Conservation (phyloP, 345 rosid genomes). For the Gossypium mustelinum region DNA sequence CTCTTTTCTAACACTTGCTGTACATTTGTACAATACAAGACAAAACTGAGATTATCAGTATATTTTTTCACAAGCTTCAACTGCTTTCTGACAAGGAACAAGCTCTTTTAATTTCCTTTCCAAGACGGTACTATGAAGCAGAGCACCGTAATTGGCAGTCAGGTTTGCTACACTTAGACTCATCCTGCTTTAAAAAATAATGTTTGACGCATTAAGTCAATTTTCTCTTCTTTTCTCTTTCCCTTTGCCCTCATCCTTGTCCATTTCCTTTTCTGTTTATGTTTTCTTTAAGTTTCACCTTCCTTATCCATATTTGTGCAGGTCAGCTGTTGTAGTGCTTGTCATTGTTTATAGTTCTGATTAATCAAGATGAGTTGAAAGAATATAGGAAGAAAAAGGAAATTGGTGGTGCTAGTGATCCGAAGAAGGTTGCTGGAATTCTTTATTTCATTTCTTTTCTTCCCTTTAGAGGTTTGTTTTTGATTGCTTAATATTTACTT, state of each 20-base stretch:
- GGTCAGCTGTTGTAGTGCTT: slow-evolving; percentile 22
- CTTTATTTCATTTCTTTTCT: not conserved
- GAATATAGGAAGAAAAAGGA: slow-evolving; percentile 12
- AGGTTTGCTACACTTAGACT: slow-evolving; percentile 25
- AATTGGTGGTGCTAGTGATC: not conserved
- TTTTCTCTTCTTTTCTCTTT: not conserved
- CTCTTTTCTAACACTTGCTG: slow-evolving; percentile 15
- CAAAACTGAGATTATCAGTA: slow-evolving; percentile 17
- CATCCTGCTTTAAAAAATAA: not conserved
- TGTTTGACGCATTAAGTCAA: not conserved
- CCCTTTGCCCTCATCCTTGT: not conserved
- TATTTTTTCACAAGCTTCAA: slow-evolving; percentile 24
- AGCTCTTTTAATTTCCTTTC: slow-evolving; percentile 16
- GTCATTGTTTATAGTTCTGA: slow-evolving; percentile 10
- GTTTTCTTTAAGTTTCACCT: not conserved
- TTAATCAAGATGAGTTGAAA: slow-evolving; percentile 24
- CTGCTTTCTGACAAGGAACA: slow-evolving; percentile 24
- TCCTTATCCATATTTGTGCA: slow-evolving; percentile 8
- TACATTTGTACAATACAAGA: slow-evolving; percentile 30
- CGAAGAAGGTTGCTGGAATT: not conserved
- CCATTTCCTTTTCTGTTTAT: not conserved
- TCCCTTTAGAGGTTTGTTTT: slow-evolving; percentile 23
- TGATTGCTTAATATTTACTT: not conserved
- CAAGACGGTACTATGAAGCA: slow-evolving; percentile 11
- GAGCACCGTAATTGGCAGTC: slow-evolving; percentile 12